These are phyloP conservation scores for Dactylellina haptotyla DNA, from an alignment of 2,329 filamentous ascomycete species.

Conservation along the genomic window DNA sequence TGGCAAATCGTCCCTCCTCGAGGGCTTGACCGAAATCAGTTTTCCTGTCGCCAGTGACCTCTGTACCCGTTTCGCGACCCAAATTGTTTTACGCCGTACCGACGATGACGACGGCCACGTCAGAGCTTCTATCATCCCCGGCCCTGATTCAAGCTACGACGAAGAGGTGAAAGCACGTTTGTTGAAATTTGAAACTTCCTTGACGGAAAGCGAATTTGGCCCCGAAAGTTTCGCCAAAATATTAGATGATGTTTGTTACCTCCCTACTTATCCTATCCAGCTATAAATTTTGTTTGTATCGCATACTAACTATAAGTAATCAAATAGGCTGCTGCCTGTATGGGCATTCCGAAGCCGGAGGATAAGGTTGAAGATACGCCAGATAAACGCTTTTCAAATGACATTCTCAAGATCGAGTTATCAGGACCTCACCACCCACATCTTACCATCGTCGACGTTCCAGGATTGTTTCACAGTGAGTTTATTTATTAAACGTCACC, in stretches of 20 bases:
- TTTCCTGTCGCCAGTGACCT: conserved; percentile 57
- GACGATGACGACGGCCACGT: conserved; percentile 53
- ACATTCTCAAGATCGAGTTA: conserved; percentile 58
- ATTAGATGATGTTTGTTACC: conserved; percentile 21
- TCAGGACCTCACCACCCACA: conserved; percentile 55
- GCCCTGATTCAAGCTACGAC: conserved; percentile 15
- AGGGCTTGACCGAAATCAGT: conserved; percentile 56
- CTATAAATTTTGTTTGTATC: too few species aligned
- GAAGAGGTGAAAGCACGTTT: conserved; percentile 37
- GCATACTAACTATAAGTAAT: too few species aligned
- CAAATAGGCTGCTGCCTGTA: conserved; percentile 53
- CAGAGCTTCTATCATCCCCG: conserved; percentile 56
- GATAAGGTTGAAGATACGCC: conserved; percentile 18
- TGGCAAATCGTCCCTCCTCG: conserved; percentile 58
- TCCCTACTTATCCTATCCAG: too few species aligned
- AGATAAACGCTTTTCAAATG: conserved; percentile 55
- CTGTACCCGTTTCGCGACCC: conserved; percentile 58
- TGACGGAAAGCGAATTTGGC: conserved; percentile 42
- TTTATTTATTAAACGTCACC: neutral
- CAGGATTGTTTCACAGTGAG: conserved; percentile 58
- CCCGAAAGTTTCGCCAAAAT: conserved; percentile 43
- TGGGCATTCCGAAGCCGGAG: conserved; percentile 56
- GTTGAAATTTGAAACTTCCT: conserved; percentile 38
- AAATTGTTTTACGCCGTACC: conserved; percentile 57
- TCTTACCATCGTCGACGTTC: conserved; percentile 58